Percentiles rank a stretch among this genome's conserved stretches.
Evolutionary conservation across 495 filamentous ascomycete species (phyloP).

Genomic region (Hypoxylon intermedium): DNA sequence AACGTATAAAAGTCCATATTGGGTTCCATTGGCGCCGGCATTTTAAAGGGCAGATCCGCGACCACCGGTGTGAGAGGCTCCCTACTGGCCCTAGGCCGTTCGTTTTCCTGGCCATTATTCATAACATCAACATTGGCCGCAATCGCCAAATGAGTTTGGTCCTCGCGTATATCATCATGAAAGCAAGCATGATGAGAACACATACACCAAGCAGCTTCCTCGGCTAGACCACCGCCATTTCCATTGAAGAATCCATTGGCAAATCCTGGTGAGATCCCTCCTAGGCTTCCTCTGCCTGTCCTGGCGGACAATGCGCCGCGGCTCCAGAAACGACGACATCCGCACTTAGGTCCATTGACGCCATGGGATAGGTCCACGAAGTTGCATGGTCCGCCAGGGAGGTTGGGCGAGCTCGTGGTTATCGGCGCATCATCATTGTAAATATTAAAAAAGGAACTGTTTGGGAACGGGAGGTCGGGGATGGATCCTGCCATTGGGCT

Average conservation of each 20-base stretch:
- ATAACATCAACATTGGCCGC: constrained; percentile 21
- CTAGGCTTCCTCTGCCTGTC: constrained; percentile 30
- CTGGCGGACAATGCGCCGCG: constrained; percentile 41
- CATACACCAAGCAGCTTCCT: constrained; percentile 64
- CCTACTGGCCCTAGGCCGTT: constrained; percentile 48
- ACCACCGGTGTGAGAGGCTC: constrained; percentile 54
- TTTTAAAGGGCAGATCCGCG: constrained; percentile 47
- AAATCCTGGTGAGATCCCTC: constrained; percentile 39
- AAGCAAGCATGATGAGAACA: constrained; percentile 78
- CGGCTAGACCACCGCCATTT: constrained; percentile 28
- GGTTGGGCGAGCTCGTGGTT: constrained; percentile 40
- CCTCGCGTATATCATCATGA: constrained; percentile 59
- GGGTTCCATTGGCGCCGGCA: constrained; percentile 42
- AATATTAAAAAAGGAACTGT: constrained; percentile 57
- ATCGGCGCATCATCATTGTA: constrained; percentile 54
- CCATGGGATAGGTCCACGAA: constrained; percentile 61
- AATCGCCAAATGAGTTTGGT: constrained; percentile 31
- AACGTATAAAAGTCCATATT: constrained; percentile 46
- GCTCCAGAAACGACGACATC: constrained; percentile 72
- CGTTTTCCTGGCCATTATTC: constrained; percentile 54
- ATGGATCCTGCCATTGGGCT: constrained; percentile 59
- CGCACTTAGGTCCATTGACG: constrained; percentile 59
- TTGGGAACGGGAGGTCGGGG: constrained; percentile 49
- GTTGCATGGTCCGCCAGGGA: constrained; percentile 67
- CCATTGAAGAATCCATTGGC: constrained; percentile 34